Conservation (phyloP, 2,329 filamentous ascomycete genomes). For the Aspergillus fructus region DNA sequence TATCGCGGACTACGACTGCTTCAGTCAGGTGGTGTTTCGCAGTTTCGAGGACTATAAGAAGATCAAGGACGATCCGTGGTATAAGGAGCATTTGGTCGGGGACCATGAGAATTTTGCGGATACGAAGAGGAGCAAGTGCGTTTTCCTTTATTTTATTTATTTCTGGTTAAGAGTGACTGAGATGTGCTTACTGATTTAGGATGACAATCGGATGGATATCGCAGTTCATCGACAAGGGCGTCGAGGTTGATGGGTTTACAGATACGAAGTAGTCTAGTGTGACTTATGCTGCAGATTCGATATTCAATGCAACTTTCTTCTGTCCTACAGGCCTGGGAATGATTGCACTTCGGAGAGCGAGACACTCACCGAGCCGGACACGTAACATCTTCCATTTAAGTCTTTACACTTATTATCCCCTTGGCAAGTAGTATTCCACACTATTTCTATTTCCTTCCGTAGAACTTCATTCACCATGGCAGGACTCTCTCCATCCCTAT, state of each 20-base stretch:
- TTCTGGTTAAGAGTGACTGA: no score
- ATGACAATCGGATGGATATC: slow-evolving; percentile 52
- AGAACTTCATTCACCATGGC: not conserved
- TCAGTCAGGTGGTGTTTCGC: slow-evolving; percentile 50
- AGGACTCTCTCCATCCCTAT: not conserved
- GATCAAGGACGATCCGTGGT: slow-evolving; percentile 53
- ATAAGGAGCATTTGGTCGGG: slow-evolving; percentile 44
- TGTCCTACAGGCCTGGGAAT: no score
- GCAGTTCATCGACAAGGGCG: slow-evolving; percentile 43
- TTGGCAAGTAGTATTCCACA: not conserved
- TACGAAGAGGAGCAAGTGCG: slow-evolving; percentile 41
- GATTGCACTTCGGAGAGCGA: no score
- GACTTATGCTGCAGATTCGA: not conserved
- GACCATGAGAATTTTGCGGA: slow-evolving; percentile 55
- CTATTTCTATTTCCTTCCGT: no score
- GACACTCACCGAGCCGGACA: no score
- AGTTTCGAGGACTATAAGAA: slow-evolving; percentile 47
- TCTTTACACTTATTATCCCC: not conserved
- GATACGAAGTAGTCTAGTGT: not conserved
- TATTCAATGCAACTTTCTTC: not conserved
- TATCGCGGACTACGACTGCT: slow-evolving; percentile 52
- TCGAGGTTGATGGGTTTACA: slow-evolving; percentile 25
- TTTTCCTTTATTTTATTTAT: not conserved
- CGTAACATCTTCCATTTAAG: not conserved
- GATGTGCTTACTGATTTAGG: slow-evolving; percentile 20